Conservation (phyloP, 23 red algal species). For the Gracilaria caudata region DNA sequence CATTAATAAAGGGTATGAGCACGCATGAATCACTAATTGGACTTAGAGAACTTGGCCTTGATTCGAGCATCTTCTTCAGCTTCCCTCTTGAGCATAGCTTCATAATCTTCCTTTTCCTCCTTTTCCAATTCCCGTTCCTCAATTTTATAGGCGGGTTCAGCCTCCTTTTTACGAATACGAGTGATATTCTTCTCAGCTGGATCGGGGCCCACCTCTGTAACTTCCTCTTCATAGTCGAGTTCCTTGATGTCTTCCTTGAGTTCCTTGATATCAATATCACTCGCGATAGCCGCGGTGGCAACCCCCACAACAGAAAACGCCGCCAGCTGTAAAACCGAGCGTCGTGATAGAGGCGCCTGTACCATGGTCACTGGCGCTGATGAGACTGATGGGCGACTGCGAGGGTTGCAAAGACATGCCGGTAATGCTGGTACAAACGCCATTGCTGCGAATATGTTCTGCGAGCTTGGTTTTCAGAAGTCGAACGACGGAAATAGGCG, state of each 20-base stretch:
- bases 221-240: slow-evolving; percentile 50
- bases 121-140: slow-evolving; percentile 35
- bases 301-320: slow-evolving; percentile 31
- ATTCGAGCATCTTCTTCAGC: slow-evolving; percentile 35
- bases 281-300: slow-evolving; percentile 4
- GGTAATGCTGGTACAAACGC: slow-evolving; percentile 11
- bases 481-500: too few relatives aligned
- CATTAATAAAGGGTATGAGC: background rate
- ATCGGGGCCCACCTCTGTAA: slow-evolving; percentile 53
- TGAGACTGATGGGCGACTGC: background rate
- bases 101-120: slow-evolving; percentile 41
- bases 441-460: background rate
- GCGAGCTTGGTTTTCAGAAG: too few relatives aligned
- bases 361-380: background rate
- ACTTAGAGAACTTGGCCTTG: slow-evolving; percentile 42
- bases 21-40: background rate
- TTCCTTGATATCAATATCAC: slow-evolving; percentile 37
- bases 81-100: slow-evolving; percentile 44
- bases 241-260: slow-evolving; percentile 49
- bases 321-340: slow-evolving; percentile 22
- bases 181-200: slow-evolving; percentile 33
- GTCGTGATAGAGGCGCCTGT: slow-evolving; percentile 39
- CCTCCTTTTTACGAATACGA: slow-evolving; percentile 32
- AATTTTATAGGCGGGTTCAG: slow-evolving; percentile 20
- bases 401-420: too few relatives aligned